Evolutionary conservation across 2,329 filamentous ascomycete species (phyloP).

Genomic region (Lachnellula hyalina): DNA sequence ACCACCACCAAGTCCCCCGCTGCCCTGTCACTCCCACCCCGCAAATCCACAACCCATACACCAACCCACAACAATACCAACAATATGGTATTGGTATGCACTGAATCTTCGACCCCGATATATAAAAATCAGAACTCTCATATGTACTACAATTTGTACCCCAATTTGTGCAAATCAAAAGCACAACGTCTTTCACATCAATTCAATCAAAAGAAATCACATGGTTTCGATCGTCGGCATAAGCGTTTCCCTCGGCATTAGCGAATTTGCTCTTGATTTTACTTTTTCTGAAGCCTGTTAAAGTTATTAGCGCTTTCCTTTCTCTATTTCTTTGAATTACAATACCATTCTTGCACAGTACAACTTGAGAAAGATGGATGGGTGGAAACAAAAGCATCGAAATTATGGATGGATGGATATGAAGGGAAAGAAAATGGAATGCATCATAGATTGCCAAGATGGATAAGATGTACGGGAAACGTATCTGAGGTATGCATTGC

Average conservation of each 20-base stretch:
- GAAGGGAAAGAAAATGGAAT: neutral
- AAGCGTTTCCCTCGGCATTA: slow-evolving; percentile 20
- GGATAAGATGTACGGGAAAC: neutral
- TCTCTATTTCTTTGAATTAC: slow-evolving; percentile 10
- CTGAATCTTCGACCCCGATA: slow-evolving; percentile 12
- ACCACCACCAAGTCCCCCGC: slow-evolving; percentile 33
- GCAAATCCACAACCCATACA: slow-evolving; percentile 38
- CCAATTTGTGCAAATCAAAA: slow-evolving; percentile 11
- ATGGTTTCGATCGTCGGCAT: slow-evolving; percentile 20
- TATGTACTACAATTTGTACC: slow-evolving; percentile 29
- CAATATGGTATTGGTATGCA: slow-evolving; percentile 33
- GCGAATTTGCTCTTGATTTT: slow-evolving; percentile 12
- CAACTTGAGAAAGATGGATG: neutral
- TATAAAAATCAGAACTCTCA: slow-evolving; percentile 11
- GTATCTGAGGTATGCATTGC: neutral
- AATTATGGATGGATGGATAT: neutral
- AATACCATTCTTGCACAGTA: slow-evolving; percentile 21
- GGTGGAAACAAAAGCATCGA: neutral
- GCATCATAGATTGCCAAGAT: slow-evolving; percentile 9
- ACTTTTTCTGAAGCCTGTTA: slow-evolving; percentile 15
- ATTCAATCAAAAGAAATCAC: slow-evolving; percentile 12
- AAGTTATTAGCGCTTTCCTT: slow-evolving; percentile 24
- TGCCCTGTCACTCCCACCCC: slow-evolving; percentile 61
- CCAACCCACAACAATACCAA: slow-evolving; percentile 40
- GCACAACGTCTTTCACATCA: slow-evolving; percentile 4